A percentile compares a stretch with the other conserved stretches of the same genome.
These are phyloP conservation scores for Phyllosticta capitalensis DNA, from an alignment of 2,329 filamentous ascomycete genomes.

Conservation along the genomic window DNA sequence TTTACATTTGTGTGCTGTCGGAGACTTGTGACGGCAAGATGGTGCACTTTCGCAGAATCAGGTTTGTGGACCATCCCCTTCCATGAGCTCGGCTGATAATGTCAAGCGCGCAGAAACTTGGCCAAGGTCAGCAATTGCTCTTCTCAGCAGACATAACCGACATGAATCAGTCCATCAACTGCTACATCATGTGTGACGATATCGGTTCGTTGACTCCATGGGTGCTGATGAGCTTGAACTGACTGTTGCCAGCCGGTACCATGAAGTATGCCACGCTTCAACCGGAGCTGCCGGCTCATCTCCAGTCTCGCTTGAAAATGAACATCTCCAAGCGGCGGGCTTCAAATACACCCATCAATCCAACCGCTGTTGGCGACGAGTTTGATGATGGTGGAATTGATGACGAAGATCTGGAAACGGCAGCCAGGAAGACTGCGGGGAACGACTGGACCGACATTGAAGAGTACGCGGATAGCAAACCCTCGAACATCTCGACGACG, in stretches of 20 bases:
- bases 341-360: neutral
- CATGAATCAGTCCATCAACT: conserved; percentile 51
- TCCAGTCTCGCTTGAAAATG: conserved; percentile 25
- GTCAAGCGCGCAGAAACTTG: conserved; percentile 54
- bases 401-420: conserved; percentile 41
- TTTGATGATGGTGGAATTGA: conserved; percentile 45
- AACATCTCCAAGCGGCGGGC: conserved; percentile 22
- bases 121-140: conserved; percentile 49
- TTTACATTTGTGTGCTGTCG: conserved; percentile 65
- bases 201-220: conserved; percentile 46
- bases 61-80: conserved; percentile 26
- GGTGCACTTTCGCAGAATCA: conserved; percentile 56
- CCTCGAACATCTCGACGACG: neutral
- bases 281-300: conserved; percentile 37
- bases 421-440: conserved; percentile 15
- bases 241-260: conserved; percentile 41
- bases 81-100: neutral
- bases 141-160: conserved; percentile 49
- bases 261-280: conserved; percentile 43
- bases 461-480: conserved; percentile 20
- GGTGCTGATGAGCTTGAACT: conserved; percentile 4
- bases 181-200: conserved; percentile 73
- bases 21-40: conserved; percentile 61
- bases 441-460: conserved; percentile 44
- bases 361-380: conserved; percentile 30